Conservation (phyloP, 2,329 filamentous ascomycete genomes). For the Nothophoma quercina region DNA sequence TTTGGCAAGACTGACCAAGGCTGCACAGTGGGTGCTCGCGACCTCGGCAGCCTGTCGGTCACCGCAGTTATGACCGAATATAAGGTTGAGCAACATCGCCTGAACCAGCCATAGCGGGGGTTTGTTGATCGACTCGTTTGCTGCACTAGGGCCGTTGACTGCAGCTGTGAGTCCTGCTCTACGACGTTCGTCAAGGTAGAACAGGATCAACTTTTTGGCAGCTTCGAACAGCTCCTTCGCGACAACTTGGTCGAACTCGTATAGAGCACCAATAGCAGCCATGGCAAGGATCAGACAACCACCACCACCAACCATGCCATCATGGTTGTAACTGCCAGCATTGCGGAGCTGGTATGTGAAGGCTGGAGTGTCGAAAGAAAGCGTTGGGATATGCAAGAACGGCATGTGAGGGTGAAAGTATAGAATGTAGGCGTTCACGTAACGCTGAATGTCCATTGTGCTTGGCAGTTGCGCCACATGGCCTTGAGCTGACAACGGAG, state of each 20-base stretch:
- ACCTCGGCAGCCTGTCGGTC: slow-evolving; percentile 92
- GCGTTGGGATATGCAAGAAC: slow-evolving; percentile 90
- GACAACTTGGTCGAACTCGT: slow-evolving; percentile 80
- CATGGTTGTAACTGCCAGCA: slow-evolving; percentile 61
- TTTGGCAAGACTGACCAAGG: slow-evolving; percentile 87
- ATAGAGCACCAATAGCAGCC: slow-evolving; percentile 85
- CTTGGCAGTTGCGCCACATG: slow-evolving; percentile 72
- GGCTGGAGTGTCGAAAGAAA: slow-evolving; percentile 84
- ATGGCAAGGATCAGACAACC: slow-evolving; percentile 88
- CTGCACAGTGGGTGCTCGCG: slow-evolving; percentile 89
- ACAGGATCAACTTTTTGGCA: slow-evolving; percentile 92
- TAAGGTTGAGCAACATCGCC: slow-evolving; percentile 94
- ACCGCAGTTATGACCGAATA: slow-evolving; percentile 93
- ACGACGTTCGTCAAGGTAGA: slow-evolving; percentile 89
- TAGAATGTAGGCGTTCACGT: slow-evolving; percentile 86
- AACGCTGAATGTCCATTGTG: slow-evolving; percentile 86
- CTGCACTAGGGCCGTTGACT: slow-evolving; percentile 60
- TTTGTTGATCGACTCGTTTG: slow-evolving; percentile 68
- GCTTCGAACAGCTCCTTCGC: slow-evolving; percentile 90
- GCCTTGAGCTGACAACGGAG: slow-evolving; percentile 55
- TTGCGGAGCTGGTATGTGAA: slow-evolving; percentile 68
- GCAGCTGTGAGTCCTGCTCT: slow-evolving; percentile 78
- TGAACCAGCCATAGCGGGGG: slow-evolving; percentile 94
- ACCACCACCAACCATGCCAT: slow-evolving; percentile 73
- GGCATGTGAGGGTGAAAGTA: slow-evolving; percentile 95